phyloP scores from a whole-genome alignment of 768 basidiomycete genomes.

The Tulasnella sp. region DNA sequence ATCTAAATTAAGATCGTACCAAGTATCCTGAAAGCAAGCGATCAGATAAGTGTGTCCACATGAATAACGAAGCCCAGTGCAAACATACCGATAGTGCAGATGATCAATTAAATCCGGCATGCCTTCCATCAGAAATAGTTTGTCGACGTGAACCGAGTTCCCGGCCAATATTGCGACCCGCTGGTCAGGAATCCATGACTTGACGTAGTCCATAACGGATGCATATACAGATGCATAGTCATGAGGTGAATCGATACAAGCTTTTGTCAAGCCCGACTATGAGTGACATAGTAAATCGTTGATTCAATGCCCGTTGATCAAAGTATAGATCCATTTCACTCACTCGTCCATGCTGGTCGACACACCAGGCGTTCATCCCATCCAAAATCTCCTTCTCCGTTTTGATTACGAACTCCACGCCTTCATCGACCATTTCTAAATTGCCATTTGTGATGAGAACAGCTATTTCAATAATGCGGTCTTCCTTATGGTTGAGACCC shows the following conservation, averaged over 20 bases:
- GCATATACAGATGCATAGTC: conserved; percentile 51
- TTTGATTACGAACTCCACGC: conserved; percentile 65
- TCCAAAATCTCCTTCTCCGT: conserved; percentile 66
- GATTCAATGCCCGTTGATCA: neutral
- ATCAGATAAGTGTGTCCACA: conserved; percentile 68
- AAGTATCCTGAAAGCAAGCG: conserved; percentile 46
- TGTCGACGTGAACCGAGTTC: conserved; percentile 78
- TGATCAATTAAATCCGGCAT: conserved; percentile 75
- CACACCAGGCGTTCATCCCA: conserved; percentile 82
- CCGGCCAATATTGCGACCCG: conserved; percentile 70
- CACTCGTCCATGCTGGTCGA: conserved; percentile 67
- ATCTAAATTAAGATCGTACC: conserved; percentile 42
- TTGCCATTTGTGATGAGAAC: conserved; percentile 85
- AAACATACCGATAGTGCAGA: conserved; percentile 33
- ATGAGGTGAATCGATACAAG: conserved; percentile 66
- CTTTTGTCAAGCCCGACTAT: conserved; percentile 74
- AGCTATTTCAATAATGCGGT: conserved; percentile 64
- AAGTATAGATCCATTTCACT: conserved; percentile 24
- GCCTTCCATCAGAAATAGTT: conserved; percentile 57
- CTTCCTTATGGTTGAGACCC: conserved; percentile 56
- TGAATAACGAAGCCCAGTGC: conserved; percentile 24
- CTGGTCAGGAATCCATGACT: conserved; percentile 70
- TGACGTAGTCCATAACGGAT: conserved; percentile 66
- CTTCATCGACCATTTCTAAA: conserved; percentile 70
- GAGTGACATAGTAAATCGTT: neutral